phyloP scores from a whole-genome alignment of 768 basidiomycete species.

The Cantharellus cinnabarinus region DNA sequence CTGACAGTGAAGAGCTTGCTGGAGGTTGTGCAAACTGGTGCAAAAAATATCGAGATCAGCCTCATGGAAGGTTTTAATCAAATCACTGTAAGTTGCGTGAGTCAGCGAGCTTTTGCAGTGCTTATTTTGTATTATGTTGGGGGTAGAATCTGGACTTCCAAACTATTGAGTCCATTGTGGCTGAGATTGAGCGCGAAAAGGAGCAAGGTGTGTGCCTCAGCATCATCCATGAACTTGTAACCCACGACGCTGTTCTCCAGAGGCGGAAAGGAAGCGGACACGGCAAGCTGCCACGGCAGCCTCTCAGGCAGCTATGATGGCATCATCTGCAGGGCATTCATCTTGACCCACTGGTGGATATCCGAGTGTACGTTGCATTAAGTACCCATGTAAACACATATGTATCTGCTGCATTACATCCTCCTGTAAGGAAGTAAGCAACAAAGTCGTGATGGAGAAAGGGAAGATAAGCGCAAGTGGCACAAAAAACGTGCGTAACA shows the following conservation, averaged over 20 bases:
- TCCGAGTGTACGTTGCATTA: too few species aligned
- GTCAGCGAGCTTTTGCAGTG: not conserved
- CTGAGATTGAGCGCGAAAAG: conserved; percentile 91
- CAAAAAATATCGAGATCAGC: conserved; percentile 97
- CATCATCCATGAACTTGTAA: not conserved
- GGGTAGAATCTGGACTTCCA: conserved; percentile 60
- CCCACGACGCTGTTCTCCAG: conserved; percentile 20
- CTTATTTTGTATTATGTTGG: not conserved
- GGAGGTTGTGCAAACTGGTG: conserved; percentile 98
- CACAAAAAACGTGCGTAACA: too few species aligned
- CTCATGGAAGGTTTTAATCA: conserved; percentile 93
- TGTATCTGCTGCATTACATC: too few species aligned
- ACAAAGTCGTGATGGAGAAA: too few species aligned
- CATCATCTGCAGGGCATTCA: not conserved
- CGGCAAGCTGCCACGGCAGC: conserved; percentile 82
- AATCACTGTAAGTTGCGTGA: conserved; percentile 44
- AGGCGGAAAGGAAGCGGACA: conserved; percentile 87
- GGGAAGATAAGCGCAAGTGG: too few species aligned
- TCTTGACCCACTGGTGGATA: too few species aligned
- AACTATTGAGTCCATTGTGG: conserved; percentile 82
- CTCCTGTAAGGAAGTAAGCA: too few species aligned
- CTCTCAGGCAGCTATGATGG: conserved; percentile 66
- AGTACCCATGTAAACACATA: too few species aligned
- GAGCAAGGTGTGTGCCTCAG: conserved; percentile 48
- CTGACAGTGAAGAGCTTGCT: conserved; percentile 86